phyloP scores from a whole-genome alignment of 2,329 filamentous ascomycete genomes.

The Diaporthe citriasiana region DNA sequence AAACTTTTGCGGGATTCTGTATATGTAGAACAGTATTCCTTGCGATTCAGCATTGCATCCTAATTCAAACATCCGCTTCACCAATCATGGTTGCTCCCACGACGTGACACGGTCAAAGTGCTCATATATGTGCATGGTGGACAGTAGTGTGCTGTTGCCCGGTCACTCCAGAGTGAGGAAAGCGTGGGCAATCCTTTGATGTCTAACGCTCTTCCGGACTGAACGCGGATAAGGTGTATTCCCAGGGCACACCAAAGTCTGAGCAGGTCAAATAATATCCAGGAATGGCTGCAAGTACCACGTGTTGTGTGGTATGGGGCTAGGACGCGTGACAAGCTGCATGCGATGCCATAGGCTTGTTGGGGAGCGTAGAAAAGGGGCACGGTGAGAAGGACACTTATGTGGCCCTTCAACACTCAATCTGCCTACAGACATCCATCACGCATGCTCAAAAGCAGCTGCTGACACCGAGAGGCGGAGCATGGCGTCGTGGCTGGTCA shows the following conservation, averaged over 20 bases:
- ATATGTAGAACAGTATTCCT: conserved; percentile 39
- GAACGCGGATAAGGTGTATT: too few species aligned
- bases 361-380: background rate
- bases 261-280: background rate
- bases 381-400: too few species aligned
- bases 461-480: background rate
- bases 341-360: background rate
- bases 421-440: background rate
- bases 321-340: background rate
- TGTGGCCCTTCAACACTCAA: too few species aligned
- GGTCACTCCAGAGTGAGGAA: background rate
- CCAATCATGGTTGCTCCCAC: background rate
- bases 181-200: too few species aligned
- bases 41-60: conserved; percentile 19
- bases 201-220: background rate
- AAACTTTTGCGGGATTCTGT: conserved; percentile 6
- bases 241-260: background rate
- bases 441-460: background rate
- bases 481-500: background rate
- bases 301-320: background rate
- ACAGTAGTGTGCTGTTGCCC: background rate
- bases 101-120: background rate
- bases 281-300: background rate
- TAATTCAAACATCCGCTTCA: background rate
- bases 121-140: background rate